Base-by-base conservation (phyloP, 352 stramenopile species). In the Peronosclerospora sorghi region DNA sequence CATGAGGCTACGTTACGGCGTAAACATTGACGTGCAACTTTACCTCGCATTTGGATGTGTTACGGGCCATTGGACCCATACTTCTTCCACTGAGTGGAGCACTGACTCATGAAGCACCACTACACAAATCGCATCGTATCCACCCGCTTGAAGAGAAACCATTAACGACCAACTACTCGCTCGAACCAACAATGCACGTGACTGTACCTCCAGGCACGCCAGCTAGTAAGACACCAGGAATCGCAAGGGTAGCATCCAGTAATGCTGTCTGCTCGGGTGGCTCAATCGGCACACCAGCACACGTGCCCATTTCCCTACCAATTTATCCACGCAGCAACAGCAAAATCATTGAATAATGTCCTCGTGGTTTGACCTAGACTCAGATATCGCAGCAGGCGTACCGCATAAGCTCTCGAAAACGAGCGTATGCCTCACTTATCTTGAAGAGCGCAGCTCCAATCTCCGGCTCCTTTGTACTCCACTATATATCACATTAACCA, bases 91-190 rank as follows among this genome's bases (percentile, higher is more conserved):
- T 19, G 35, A 49, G 30, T 60, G 49, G 2, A 88, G 43, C 17
- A 61, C 69, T 8, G 53, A 32, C n/a, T 62, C 45, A 41, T 95
- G 68, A 29, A 96, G 45, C 15, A 80, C 69, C 18, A 96, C 41
- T 19, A 92, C 94, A 59, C 95, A 98, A 41, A 98, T 77, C 1
- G 95, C 95, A 60, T 98, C 95, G 49, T 96, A 96, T 24, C 95
- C 95, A 51, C 95, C 95, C 27, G 95, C 95, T 91, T n/a, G n/a
- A n/a, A n/a, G n/a, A 28, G 8, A 59, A 1, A 35, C 35, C 48
- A 10, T 8, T 35, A 35, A 14, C 36, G 9, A 13, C 17, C 30
- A 27, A 21, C 5, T 9, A 20, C 6, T 5, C 5, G 37, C 13
- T 26, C 5, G 24, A 14, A 8, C 6, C 32, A 2, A 12, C n/a